A percentile compares a stretch with the other conserved stretches of the same genome.
Evolutionary conservation across 345 rosid species (phyloP).

Genomic region (Microcos paniculata): DNA sequence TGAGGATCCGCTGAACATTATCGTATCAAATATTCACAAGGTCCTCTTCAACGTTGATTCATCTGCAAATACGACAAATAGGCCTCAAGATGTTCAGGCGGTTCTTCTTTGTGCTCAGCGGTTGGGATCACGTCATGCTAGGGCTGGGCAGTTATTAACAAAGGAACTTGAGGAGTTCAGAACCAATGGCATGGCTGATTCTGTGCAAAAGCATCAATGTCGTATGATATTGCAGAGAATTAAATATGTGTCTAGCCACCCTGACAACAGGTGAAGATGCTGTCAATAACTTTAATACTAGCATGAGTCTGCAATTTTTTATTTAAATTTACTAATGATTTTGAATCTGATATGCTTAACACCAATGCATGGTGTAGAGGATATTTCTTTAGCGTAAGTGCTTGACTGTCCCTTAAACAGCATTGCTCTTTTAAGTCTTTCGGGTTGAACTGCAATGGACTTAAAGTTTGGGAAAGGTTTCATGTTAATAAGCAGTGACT

Average conservation of each 20-base stretch:
- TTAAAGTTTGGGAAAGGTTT: not conserved
- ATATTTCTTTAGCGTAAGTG: not conserved
- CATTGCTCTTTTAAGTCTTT: not conserved
- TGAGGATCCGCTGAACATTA: conserved; percentile 83
- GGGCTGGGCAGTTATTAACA: conserved; percentile 75
- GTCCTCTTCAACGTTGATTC: conserved; percentile 83
- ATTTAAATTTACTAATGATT: not conserved
- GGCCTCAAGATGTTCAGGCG: conserved; percentile 95
- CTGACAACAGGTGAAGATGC: conserved; percentile 66
- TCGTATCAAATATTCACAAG: conserved; percentile 78
- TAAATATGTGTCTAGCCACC: conserved; percentile 65
- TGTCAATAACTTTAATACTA: not conserved
- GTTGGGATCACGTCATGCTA: conserved; percentile 78
- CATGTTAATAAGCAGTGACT: not conserved
- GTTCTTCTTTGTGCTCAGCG: conserved; percentile 85
- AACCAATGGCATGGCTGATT: conserved; percentile 70
- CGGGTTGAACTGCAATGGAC: not conserved
- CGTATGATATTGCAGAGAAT: conserved; percentile 90
- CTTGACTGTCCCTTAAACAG: not conserved
- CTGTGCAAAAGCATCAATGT: conserved; percentile 93
- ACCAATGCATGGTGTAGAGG: not conserved
- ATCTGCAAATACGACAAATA: conserved; percentile 71
- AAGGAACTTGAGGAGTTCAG: conserved; percentile 98
- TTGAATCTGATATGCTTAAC: conserved; percentile 7
- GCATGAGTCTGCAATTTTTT: not conserved